Conservation (phyloP, 106 monocot species). For the Dioscorea alata region DNA sequence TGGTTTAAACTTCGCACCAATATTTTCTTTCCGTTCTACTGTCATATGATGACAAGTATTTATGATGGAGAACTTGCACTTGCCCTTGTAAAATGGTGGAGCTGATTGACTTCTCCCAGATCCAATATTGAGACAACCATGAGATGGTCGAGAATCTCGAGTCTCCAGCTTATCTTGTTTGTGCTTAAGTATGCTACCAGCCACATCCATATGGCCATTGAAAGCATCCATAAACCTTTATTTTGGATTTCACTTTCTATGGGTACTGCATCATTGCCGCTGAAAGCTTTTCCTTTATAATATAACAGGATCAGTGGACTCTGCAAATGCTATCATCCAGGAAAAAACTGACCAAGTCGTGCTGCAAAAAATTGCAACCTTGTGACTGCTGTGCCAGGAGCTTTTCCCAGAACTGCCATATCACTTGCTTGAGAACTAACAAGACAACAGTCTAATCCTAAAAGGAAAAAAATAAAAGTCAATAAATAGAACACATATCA, state of each 20-base stretch:
- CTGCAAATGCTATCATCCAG: background rate
- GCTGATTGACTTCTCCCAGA: slow-evolving; percentile 75
- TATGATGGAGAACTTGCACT: slow-evolving; percentile 38
- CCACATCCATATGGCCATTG: no score
- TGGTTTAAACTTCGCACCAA: background rate
- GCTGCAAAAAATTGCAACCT: slow-evolving; percentile 25
- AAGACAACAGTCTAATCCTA: slow-evolving; percentile 71
- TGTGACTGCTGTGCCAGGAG: slow-evolving; percentile 7
- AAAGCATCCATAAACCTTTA: slow-evolving; percentile 18
- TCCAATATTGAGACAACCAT: slow-evolving; percentile 10
- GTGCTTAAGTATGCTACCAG: no score
- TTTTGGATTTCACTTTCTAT: slow-evolving; percentile 7
- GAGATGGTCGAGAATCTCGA: slow-evolving; percentile 14
- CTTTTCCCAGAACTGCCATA: slow-evolving; percentile 56
- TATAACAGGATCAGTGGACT: background rate
- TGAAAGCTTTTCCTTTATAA: slow-evolving; percentile 11
- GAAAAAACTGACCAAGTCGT: background rate
- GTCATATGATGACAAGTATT: slow-evolving; percentile 14
- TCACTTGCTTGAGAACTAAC: slow-evolving; percentile 59
- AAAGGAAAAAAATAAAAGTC: background rate
- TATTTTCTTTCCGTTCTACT: slow-evolving; percentile 12
- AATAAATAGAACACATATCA: background rate
- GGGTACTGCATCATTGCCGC: background rate
- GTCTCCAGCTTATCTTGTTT: slow-evolving; percentile 8
- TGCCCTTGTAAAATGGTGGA: slow-evolving; percentile 73